A percentile compares a stretch with the other conserved stretches of the same genome.
These are phyloP conservation scores for Diaporthe batatas DNA, from an alignment of 2,329 filamentous ascomycete genomes.

Conservation along the genomic window DNA sequence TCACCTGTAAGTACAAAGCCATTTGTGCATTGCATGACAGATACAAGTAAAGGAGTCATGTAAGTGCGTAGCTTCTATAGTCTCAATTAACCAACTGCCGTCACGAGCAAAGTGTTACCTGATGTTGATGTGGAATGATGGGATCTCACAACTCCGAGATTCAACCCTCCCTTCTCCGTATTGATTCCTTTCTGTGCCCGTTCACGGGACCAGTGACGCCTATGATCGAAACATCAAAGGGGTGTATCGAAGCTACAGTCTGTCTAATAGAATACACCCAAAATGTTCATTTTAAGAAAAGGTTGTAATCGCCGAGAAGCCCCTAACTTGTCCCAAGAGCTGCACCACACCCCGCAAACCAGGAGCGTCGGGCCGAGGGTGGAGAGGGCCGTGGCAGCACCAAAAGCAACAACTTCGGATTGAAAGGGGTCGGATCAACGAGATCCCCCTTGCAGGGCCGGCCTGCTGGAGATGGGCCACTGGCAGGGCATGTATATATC, in stretches of 20 bases:
- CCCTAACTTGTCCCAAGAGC: conserved; percentile 7
- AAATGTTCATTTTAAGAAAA: background rate
- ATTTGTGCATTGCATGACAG: background rate
- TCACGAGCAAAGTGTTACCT: no score
- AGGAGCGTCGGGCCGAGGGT: conserved; percentile 17
- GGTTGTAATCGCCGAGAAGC: conserved; percentile 13
- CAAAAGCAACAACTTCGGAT: background rate
- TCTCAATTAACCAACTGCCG: no score
- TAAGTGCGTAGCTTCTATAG: no score
- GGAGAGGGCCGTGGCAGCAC: background rate
- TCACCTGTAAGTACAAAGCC: background rate
- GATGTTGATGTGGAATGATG: background rate
- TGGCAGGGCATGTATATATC: background rate
- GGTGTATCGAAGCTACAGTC: background rate
- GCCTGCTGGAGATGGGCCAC: background rate
- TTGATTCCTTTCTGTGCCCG: no score
- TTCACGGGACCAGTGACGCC: background rate
- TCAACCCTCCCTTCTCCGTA: no score
- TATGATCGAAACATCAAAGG: background rate
- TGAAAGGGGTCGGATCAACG: conserved; percentile 18
- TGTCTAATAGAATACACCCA: background rate
- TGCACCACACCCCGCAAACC: conserved; percentile 11
- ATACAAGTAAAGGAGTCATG: no score
- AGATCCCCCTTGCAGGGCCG: conserved; percentile 5
- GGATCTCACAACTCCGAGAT: background rate